Conservation (phyloP, 192 early-diverging fungal species). For the Rhizoclosmatium globosum region DNA sequence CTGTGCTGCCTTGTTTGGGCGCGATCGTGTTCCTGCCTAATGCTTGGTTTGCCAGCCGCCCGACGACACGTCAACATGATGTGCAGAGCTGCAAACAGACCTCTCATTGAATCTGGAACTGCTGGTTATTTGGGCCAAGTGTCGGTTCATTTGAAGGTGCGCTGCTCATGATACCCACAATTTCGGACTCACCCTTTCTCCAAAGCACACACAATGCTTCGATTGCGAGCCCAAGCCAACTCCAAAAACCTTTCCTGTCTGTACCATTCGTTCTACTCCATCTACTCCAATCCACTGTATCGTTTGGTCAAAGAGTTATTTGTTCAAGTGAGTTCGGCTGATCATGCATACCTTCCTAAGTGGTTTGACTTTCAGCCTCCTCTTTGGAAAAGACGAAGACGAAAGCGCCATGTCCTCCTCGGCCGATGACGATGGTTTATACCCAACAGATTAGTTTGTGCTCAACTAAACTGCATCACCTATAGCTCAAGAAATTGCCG, state of each 20-base stretch:
- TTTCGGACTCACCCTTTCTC: neutral
- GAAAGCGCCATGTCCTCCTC: constrained; percentile 46
- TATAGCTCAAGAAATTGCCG: constrained; percentile 76
- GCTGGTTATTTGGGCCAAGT: constrained; percentile 94
- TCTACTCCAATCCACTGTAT: constrained; percentile 96
- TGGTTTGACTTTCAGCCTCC: constrained; percentile 51
- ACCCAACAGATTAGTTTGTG: neutral
- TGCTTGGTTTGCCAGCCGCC: constrained; percentile 68
- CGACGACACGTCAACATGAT: constrained; percentile 93
- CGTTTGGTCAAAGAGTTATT: constrained; percentile 98
- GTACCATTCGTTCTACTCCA: constrained; percentile 97
- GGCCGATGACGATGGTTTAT: constrained; percentile 62
- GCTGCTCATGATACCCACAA: neutral
- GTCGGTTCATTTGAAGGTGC: constrained; percentile 80
- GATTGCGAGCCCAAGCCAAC: constrained; percentile 90
- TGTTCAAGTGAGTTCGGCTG: constrained; percentile 70
- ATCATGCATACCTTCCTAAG: neutral
- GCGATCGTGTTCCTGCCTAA: neutral
- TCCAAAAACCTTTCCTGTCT: constrained; percentile 91
- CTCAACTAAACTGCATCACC: neutral
- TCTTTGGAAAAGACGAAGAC: constrained; percentile 80
- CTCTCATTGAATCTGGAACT: constrained; percentile 94
- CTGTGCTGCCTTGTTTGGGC: neutral
- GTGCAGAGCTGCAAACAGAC: constrained; percentile 84
- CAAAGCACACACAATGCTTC: constrained; percentile 81